phyloP scores from a whole-genome alignment of 306 rosid species.

The Quercus agrifolia region DNA sequence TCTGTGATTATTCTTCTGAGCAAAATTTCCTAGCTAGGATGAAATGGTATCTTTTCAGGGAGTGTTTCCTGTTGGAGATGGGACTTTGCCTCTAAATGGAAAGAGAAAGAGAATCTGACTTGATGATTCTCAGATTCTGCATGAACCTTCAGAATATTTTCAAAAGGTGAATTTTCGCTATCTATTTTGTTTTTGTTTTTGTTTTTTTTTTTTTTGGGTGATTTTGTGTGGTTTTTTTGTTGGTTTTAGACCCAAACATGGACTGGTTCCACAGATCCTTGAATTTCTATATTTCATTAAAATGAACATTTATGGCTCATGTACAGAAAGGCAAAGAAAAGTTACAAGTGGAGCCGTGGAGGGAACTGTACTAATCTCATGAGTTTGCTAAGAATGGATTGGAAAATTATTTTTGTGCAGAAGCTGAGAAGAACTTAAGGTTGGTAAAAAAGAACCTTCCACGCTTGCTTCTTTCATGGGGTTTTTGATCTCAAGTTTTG shows the following conservation, averaged over 20 bases:
- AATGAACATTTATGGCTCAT: neutral
- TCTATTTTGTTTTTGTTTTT: neutral
- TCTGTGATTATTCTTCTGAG: conserved; percentile 47
- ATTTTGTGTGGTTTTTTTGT: neutral
- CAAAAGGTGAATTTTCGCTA: neutral
- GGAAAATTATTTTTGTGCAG: neutral
- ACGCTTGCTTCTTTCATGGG: neutral
- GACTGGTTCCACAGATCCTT: neutral
- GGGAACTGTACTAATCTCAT: neutral
- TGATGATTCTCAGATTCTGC: conserved; percentile 3
- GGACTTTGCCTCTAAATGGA: conserved; percentile 15
- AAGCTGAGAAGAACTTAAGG: neutral
- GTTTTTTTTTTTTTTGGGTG: neutral
- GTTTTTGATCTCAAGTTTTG: conserved; percentile 10
- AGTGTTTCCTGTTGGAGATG: conserved; percentile 24
- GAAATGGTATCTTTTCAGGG: conserved; percentile 29
- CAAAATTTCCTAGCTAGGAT: conserved; percentile 21
- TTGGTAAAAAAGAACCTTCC: neutral
- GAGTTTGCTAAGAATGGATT: neutral
- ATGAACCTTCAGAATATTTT: neutral
- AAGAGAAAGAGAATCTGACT: conserved; percentile 18
- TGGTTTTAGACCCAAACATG: conserved; percentile 22
- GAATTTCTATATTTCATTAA: neutral
- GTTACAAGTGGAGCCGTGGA: neutral
- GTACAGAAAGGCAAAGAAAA: neutral